Evolutionary conservation across 164 flowering plant genomes (phyloP).

Genomic region (Vitis rupestris): DNA sequence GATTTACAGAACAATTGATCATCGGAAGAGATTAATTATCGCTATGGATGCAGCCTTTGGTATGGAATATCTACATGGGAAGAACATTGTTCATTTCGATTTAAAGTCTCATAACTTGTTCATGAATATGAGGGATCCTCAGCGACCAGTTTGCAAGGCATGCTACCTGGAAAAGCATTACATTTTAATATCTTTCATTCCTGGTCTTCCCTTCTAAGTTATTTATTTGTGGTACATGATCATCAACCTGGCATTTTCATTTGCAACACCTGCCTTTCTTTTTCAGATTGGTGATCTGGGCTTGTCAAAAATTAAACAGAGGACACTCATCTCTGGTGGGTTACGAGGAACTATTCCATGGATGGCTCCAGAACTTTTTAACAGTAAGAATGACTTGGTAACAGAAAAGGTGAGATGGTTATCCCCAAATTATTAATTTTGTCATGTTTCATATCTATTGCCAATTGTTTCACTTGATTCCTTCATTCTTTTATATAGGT

Average conservation of each 20-base stretch:
- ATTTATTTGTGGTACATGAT: too few relatives aligned
- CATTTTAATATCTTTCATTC: background rate
- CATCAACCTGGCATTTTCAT: background rate
- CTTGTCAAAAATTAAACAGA: slow-evolving; percentile 38
- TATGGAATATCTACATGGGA: slow-evolving; percentile 52
- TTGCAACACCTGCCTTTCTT: background rate
- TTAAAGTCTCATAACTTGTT: slow-evolving; percentile 49
- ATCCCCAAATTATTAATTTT: background rate
- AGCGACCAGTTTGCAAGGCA: slow-evolving; percentile 54
- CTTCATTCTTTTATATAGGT: slow-evolving; percentile 22
- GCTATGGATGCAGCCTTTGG: slow-evolving; percentile 66
- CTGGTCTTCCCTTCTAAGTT: background rate
- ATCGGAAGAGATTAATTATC: slow-evolving; percentile 47
- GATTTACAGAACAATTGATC: slow-evolving; percentile 44
- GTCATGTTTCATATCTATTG: background rate
- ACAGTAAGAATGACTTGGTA: slow-evolving; percentile 24
- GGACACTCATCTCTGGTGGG: slow-evolving; percentile 34
- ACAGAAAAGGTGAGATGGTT: slow-evolving; percentile 38
- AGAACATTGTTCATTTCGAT: slow-evolving; percentile 53
- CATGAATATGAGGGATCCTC: slow-evolving; percentile 53
- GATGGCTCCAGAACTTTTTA: slow-evolving; percentile 51
- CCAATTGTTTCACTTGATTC: background rate
- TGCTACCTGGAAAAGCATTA: background rate
- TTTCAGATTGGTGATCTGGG: slow-evolving; percentile 50
- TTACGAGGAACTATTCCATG: slow-evolving; percentile 51